Percentiles rank a stretch among this genome's conserved stretches.
phyloP scores from a whole-genome alignment of 495 filamentous ascomycete species.

The Neurospora sp. region DNA sequence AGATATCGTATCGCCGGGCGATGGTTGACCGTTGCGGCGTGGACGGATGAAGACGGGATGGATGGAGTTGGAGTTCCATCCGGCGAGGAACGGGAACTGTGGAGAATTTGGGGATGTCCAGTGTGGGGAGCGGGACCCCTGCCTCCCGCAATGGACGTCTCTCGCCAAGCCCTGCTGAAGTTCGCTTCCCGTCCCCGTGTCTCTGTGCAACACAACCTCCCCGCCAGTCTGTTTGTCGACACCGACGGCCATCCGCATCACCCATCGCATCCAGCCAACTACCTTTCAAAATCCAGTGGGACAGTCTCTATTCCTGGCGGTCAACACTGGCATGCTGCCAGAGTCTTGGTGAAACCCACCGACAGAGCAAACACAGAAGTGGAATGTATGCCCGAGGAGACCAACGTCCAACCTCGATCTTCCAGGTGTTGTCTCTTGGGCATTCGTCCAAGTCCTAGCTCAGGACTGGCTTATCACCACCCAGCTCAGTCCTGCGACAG shows the following conservation, averaged over 20 bases:
- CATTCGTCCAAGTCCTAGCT: background rate
- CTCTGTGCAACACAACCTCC: background rate
- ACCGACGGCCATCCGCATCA: background rate
- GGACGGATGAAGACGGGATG: background rate
- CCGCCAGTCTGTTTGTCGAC: background rate
- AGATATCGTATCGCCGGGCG: background rate
- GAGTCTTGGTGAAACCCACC: background rate
- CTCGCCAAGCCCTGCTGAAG: background rate
- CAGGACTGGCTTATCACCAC: background rate
- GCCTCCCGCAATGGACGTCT: background rate
- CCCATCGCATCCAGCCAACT: background rate
- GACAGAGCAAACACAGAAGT: background rate
- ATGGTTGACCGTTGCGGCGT: background rate
- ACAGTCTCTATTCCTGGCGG: background rate
- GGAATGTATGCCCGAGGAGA: background rate
- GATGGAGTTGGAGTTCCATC: background rate
- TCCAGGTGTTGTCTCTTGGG: background rate
- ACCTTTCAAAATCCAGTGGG: background rate
- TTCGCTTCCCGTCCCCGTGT: background rate
- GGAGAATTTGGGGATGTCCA: background rate
- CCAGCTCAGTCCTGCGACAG: background rate
- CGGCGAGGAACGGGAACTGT: background rate
- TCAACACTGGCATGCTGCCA: background rate
- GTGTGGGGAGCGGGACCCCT: background rate
- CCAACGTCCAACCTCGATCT: background rate